Evolutionary conservation across 2,329 filamentous ascomycete genomes (phyloP).

Genomic region (Calonectria leucothoes): DNA sequence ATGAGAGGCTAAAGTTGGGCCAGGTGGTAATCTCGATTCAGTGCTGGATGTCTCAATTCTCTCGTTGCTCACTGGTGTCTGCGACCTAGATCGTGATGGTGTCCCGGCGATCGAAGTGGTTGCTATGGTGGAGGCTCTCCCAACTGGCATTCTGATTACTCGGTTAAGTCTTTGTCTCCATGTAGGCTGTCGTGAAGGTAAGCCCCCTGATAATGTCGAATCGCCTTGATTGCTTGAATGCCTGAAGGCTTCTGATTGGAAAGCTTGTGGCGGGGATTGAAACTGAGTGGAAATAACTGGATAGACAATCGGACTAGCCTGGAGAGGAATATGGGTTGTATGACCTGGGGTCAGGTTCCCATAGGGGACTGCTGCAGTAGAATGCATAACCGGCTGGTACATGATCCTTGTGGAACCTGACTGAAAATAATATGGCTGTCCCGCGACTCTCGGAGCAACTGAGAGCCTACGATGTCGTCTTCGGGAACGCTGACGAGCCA

Average conservation of each 20-base stretch:
- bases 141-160: slow-evolving; percentile 44
- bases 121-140: slow-evolving; percentile 50
- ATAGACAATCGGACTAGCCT: slow-evolving; percentile 15
- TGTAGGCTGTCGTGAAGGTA: slow-evolving; percentile 29
- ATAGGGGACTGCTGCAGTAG: neutral
- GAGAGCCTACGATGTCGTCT: slow-evolving; percentile 11
- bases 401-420: slow-evolving; percentile 21
- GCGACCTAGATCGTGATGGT: slow-evolving; percentile 7
- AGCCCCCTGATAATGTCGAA: neutral
- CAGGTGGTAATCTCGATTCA: neutral
- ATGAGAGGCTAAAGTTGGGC: neutral
- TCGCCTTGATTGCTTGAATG: neutral
- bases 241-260: neutral
- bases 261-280: neutral
- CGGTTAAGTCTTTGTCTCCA: slow-evolving; percentile 45
- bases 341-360: neutral
- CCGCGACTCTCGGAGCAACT: slow-evolving; percentile 8
- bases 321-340: neutral
- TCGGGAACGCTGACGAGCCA: slow-evolving; percentile 16
- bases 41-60: neutral
- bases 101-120: slow-evolving; percentile 40
- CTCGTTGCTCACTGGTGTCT: neutral
- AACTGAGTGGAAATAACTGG: neutral
- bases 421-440: slow-evolving; percentile 32
- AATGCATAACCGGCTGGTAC: slow-evolving; percentile 34